Conservation (phyloP, 495 filamentous ascomycete species). For the Oidiodendron maius region DNA sequence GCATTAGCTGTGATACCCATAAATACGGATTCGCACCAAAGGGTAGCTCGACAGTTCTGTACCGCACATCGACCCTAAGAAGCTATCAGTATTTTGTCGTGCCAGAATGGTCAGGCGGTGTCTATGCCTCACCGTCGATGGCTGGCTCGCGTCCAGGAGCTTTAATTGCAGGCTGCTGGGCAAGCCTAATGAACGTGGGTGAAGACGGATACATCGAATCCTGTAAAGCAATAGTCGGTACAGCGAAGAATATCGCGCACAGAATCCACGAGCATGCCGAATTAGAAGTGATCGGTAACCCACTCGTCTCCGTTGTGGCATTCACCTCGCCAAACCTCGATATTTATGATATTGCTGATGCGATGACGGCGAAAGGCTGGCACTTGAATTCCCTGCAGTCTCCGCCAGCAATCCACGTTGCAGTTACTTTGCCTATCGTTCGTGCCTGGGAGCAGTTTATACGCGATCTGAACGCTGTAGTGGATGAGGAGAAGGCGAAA, state of each 20-base stretch:
- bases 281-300: slow-evolving; percentile 75
- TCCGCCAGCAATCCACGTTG: slow-evolving; percentile 91
- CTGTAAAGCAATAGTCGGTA: slow-evolving; percentile 82
- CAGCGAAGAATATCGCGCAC: slow-evolving; percentile 74
- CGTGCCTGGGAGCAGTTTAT: slow-evolving; percentile 72
- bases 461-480: slow-evolving; percentile 67
- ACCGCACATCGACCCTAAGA: slow-evolving; percentile 72
- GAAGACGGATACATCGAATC: slow-evolving; percentile 84
- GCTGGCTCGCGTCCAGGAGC: slow-evolving; percentile 90
- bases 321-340: slow-evolving; percentile 75
- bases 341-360: slow-evolving; percentile 84
- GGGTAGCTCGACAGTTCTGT: slow-evolving; percentile 87
- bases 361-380: slow-evolving; percentile 78
- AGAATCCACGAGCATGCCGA: slow-evolving; percentile 66
- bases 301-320: slow-evolving; percentile 84
- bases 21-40: slow-evolving; percentile 99
- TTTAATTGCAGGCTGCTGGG: slow-evolving; percentile 92
- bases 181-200: slow-evolving; percentile 78
- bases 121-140: slow-evolving; percentile 87
- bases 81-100: slow-evolving; percentile 94
- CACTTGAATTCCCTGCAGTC: slow-evolving; percentile 88
- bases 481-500: slow-evolving; percentile 69
- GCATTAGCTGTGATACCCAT: slow-evolving; percentile 94
- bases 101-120: slow-evolving; percentile 90
- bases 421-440: slow-evolving; percentile 87